Evolutionary conservation across 305 asterid species (phyloP).

Genomic region (Rubia occidens): DNA sequence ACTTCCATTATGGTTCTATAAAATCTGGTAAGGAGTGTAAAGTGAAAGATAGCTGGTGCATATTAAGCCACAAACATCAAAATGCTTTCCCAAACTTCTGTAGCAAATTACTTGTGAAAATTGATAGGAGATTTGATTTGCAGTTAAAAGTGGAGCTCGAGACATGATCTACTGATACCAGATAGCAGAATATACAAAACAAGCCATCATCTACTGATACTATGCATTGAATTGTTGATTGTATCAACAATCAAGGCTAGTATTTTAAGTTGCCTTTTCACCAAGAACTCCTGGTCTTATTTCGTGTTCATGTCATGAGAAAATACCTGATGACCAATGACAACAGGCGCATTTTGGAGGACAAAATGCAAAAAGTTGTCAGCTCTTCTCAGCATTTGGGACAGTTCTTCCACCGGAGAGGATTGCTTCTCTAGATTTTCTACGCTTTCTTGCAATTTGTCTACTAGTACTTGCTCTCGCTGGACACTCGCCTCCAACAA

Average conservation of each 20-base stretch:
- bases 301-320: background rate
- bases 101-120: background rate
- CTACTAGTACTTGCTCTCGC: slow-evolving; percentile 47
- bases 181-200: background rate
- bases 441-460: slow-evolving; percentile 71
- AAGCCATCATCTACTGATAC: background rate
- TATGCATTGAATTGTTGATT: background rate
- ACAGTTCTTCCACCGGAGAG: slow-evolving; percentile 74
- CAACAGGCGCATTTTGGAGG: slow-evolving; percentile 90
- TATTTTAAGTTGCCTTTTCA: background rate
- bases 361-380: slow-evolving; percentile 86
- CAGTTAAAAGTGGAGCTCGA: background rate
- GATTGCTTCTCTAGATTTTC: slow-evolving; percentile 72
- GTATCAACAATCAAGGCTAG: background rate
- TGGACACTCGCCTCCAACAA: slow-evolving; percentile 52
- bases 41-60: background rate
- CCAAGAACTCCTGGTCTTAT: background rate
- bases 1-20: background rate
- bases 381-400: slow-evolving; percentile 67
- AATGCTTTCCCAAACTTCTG: background rate
- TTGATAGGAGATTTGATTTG: too few species aligned
- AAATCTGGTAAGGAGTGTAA: background rate
- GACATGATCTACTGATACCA: background rate
- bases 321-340: slow-evolving; percentile 85
- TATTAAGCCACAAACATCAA: background rate